phyloP scores from a whole-genome alignment of 1,284 basidiomycete species.

The Irpex lacteus region DNA sequence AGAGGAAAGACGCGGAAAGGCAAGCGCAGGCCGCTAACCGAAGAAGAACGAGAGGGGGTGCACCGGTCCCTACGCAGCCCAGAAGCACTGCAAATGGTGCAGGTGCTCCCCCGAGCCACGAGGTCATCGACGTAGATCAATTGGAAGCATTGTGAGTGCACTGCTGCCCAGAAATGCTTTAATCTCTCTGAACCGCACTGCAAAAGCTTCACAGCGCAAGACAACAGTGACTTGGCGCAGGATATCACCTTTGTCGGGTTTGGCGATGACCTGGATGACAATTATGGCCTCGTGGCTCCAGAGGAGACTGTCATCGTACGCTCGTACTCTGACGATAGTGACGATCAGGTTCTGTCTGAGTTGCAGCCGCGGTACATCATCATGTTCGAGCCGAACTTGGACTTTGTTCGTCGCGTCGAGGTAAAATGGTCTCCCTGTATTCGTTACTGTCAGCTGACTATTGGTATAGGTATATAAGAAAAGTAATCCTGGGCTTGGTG shows the following conservation, averaged over 20 bases:
- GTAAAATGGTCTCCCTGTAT: constrained; percentile 66
- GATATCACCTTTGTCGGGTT: constrained; percentile 56
- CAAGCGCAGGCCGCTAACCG: constrained; percentile 52
- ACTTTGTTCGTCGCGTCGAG: constrained; percentile 92
- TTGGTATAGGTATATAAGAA: constrained; percentile 74
- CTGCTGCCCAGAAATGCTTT: neutral
- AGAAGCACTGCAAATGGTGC: neutral
- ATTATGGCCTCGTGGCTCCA: constrained; percentile 81
- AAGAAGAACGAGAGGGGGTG: constrained; percentile 66
- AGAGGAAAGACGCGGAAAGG: constrained; percentile 68
- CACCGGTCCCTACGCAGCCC: constrained; percentile 33
- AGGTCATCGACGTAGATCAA: constrained; percentile 20
- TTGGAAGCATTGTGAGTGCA: constrained; percentile 21
- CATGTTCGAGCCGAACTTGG: constrained; percentile 93
- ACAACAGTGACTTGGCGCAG: constrained; percentile 41
- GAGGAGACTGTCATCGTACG: constrained; percentile 86
- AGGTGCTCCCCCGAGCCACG: constrained; percentile 11
- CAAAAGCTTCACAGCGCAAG: constrained; percentile 5
- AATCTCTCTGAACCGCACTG: neutral
- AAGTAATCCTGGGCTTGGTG: constrained; percentile 73
- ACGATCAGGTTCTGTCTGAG: constrained; percentile 88
- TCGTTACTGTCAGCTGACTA: neutral
- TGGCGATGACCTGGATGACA: constrained; percentile 70
- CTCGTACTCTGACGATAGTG: constrained; percentile 89
- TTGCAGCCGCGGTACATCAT: constrained; percentile 89